Conservation (phyloP, 2,329 filamentous ascomycete species). For the Eutypa lata region DNA sequence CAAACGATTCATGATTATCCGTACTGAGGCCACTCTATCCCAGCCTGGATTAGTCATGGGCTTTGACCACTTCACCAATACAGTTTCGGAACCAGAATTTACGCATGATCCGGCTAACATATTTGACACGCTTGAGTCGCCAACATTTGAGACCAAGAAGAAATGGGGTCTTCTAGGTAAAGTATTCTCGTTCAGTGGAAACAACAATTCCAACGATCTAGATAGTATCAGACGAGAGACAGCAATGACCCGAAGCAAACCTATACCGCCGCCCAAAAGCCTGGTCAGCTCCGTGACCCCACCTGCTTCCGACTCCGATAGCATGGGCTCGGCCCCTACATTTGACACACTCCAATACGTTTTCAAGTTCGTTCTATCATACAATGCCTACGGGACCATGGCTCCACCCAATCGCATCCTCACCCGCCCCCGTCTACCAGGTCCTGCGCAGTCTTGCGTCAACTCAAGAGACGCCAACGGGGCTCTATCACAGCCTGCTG, state of each 20-base stretch:
- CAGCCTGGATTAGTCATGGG: slow-evolving; percentile 48
- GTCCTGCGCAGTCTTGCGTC: slow-evolving; percentile 65
- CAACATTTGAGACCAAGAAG: slow-evolving; percentile 36
- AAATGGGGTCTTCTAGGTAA: slow-evolving; percentile 65
- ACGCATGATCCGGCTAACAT: slow-evolving; percentile 20
- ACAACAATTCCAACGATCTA: slow-evolving; percentile 41
- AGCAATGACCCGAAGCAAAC: slow-evolving; percentile 39
- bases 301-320: slow-evolving; percentile 48
- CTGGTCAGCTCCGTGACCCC: slow-evolving; percentile 27
- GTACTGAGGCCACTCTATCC: slow-evolving; percentile 61
- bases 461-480: slow-evolving; percentile 36
- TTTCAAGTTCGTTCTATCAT: slow-evolving; percentile 74
- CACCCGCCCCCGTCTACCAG: slow-evolving; percentile 65
- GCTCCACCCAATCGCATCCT: slow-evolving; percentile 61
- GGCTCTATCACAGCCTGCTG: slow-evolving; percentile 34
- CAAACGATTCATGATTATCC: slow-evolving; percentile 83
- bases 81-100: slow-evolving; percentile 23
- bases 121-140: slow-evolving; percentile 14
- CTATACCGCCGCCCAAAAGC: slow-evolving; percentile 36
- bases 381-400: slow-evolving; percentile 51
- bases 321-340: slow-evolving; percentile 52
- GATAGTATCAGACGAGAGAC: slow-evolving; percentile 49
- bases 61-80: slow-evolving; percentile 43
- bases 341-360: slow-evolving; percentile 57
- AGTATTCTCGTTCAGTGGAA: slow-evolving; percentile 48